Conservation (phyloP, 441 rosid genomes). For the Pelargonium citronellum region DNA sequence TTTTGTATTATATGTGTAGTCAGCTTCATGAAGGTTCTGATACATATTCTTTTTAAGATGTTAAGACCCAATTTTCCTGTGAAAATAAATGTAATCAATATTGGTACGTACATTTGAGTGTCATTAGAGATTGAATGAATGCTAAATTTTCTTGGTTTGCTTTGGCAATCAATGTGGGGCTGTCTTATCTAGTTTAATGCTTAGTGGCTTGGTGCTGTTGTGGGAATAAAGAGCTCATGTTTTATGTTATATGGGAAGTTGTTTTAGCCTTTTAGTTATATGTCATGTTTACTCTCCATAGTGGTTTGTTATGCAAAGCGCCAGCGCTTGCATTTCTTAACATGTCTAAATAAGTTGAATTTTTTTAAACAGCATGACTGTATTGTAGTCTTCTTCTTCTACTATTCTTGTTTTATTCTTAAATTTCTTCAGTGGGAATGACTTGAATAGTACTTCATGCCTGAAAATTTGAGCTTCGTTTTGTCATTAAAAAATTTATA, state of each 20-base stretch:
- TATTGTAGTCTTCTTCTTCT: too few relatives aligned
- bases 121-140: neutral
- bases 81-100: neutral
- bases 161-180: neutral
- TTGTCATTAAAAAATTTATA: neutral
- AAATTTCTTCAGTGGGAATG: too few relatives aligned
- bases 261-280: too few relatives aligned
- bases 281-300: too few relatives aligned
- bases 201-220: neutral
- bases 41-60: slow-evolving; percentile 2
- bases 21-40: neutral
- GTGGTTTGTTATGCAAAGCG: too few relatives aligned
- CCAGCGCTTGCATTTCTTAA: too few relatives aligned
- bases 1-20: neutral
- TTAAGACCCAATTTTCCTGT: slow-evolving; percentile 2
- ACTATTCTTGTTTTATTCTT: too few relatives aligned
- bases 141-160: neutral
- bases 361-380: too few relatives aligned
- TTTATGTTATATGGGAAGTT: neutral
- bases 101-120: neutral
- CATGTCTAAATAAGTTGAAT: too few relatives aligned
- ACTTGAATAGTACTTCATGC: too few relatives aligned
- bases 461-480: too few relatives aligned
- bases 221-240: neutral
- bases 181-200: neutral